phyloP scores from a whole-genome alignment of 441 rosid species.

The Croton setiger region DNA sequence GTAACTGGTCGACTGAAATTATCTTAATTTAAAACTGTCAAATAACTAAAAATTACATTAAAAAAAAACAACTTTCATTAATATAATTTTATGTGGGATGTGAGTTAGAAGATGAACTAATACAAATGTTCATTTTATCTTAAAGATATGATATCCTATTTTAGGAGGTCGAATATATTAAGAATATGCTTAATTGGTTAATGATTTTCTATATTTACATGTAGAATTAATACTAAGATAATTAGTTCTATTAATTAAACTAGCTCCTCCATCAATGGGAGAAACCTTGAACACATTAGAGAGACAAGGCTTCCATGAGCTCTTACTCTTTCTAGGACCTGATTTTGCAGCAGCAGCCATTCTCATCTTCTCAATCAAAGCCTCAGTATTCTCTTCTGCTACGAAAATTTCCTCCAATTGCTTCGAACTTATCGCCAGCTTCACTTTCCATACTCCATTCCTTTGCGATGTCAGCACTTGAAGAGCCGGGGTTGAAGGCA shows the following conservation, averaged over 20 bases:
- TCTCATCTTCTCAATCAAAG: constrained; percentile 61
- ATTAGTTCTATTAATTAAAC: no score
- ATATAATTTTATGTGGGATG: no score
- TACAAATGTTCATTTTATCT: no score
- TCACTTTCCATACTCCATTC: constrained; percentile 70
- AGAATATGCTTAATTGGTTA: neutral
- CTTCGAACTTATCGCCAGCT: constrained; percentile 47
- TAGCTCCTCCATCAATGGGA: constrained; percentile 8
- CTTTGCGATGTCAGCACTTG: constrained; percentile 48
- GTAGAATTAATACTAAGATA: no score
- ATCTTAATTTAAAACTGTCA: no score
- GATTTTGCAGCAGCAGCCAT: constrained; percentile 41
- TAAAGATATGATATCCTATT: no score
- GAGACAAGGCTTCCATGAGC: constrained; percentile 26
- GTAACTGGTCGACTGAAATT: no score
- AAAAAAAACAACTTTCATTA: no score
- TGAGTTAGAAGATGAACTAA: no score
- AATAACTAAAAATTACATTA: no score
- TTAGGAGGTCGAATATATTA: no score
- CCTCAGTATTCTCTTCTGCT: constrained; percentile 52
- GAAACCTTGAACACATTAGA: constrained; percentile 27
- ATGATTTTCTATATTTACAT: neutral
- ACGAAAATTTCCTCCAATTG: constrained; percentile 65
- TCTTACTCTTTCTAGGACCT: constrained; percentile 24
- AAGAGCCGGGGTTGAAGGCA: constrained; percentile 13